Base-by-base conservation (phyloP, 495 filamentous ascomycete species). In the Neurospora pannonica region DNA sequence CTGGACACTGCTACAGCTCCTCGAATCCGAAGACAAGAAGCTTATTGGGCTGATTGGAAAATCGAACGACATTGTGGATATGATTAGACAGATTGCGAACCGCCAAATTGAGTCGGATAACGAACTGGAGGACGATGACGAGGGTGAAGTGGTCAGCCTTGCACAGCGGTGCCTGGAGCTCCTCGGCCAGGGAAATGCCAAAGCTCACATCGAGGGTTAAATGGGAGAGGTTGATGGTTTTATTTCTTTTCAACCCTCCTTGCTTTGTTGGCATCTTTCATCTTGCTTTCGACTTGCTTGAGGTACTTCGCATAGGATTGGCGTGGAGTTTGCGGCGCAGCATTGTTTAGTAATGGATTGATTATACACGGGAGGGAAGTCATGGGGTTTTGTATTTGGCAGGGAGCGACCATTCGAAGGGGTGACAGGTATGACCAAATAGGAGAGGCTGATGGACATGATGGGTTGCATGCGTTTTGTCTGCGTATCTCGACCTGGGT, bases 1-100 rank as follows among this genome's bases (percentile, higher is more conserved):
- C 76, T 99, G 96, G 96, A 99, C 96, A 1, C 85, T 99, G 62
- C 89, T 98, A 11, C 96, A 99, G 79, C 89, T 99, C 3, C 89
- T 98, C 21, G 96, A 99, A 82, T 97, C 96, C 0, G 94, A 96
- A 79, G 95, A 99, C 77, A 88, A 90, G 81, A 91, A 90, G 72
- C 87, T 99, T 40, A 92, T 97, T 67, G 88, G 89, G 34, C 89
- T 93, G 31, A 98, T 99, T 73, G 89, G 92, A 71, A 91, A 95
- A 77, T 93, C 94, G 6, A 91, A 95, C 43, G 92, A 95, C 71
- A 90, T 99, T 78, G 91, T 98, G 37, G 89, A 93, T 43, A 93
- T 97, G 90, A 95, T 98, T 71, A 93, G 91, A 79, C 87, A 88
- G 70, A 98, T 98, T 77, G 92, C 94, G 7, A 94, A 97, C 78